Evolutionary conservation across 83 land plant species (phyloP).

Genomic region (Diphasiastrum complanatum): DNA sequence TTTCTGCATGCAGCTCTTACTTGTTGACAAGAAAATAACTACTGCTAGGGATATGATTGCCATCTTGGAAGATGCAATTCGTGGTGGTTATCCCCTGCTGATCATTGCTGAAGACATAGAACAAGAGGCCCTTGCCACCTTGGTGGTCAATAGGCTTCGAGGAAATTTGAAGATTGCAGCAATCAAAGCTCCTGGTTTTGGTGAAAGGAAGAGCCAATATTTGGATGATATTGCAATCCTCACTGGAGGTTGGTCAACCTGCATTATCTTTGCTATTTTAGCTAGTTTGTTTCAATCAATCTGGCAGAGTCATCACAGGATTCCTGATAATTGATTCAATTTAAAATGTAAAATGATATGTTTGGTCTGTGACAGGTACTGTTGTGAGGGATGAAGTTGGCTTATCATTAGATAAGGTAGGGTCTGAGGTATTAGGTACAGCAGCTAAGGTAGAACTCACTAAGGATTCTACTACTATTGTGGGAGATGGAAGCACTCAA

Average conservation of each 20-base stretch:
- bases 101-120: conserved; percentile 94
- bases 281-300: background rate
- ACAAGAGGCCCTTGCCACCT: conserved; percentile 88
- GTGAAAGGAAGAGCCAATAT: conserved; percentile 87
- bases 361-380: conserved; percentile 47
- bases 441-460: conserved; percentile 85
- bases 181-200: conserved; percentile 93
- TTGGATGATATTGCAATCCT: conserved; percentile 90
- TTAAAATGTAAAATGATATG: background rate
- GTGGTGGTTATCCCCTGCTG: conserved; percentile 69
- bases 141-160: conserved; percentile 85
- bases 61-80: conserved; percentile 80
- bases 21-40: conserved; percentile 83
- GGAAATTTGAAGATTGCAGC: conserved; percentile 86
- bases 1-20: conserved; percentile 46
- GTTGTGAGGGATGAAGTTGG: conserved; percentile 86
- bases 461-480: conserved; percentile 83
- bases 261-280: background rate
- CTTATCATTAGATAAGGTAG: conserved; percentile 70
- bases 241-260: conserved; percentile 57
- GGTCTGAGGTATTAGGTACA: conserved; percentile 69
- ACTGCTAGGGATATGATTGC: conserved; percentile 67
- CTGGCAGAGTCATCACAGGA: too few species aligned
- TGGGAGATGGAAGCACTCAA: conserved; percentile 92
- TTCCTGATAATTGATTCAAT: background rate